Conservation (phyloP, 2,329 filamentous ascomycete genomes). For the Ilyonectria mors-panacis region DNA sequence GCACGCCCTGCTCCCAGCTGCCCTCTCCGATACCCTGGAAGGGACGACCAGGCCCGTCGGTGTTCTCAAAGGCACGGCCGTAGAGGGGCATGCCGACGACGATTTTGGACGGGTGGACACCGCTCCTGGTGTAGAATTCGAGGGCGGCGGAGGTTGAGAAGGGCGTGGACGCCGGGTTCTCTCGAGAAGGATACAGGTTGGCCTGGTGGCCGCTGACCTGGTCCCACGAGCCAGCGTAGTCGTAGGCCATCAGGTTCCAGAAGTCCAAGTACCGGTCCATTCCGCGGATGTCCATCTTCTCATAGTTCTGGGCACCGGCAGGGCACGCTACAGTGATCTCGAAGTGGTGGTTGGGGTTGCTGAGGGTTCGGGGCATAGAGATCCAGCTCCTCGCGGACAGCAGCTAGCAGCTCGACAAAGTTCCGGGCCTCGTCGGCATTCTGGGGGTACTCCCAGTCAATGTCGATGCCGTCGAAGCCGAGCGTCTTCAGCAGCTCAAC, state of each 20-base stretch:
- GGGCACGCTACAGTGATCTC: constrained; percentile 77
- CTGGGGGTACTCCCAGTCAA: constrained; percentile 79
- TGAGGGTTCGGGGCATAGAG: constrained; percentile 64
- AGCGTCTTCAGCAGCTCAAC: constrained; percentile 84
- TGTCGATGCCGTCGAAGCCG: constrained; percentile 81
- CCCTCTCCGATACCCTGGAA: constrained; percentile 84
- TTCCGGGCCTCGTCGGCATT: constrained; percentile 67
- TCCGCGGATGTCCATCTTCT: constrained; percentile 71
- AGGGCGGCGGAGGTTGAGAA: constrained; percentile 83
- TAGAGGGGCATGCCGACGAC: constrained; percentile 95
- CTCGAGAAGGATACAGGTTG: constrained; percentile 76
- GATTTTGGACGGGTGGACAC: constrained; percentile 79
- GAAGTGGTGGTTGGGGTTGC: constrained; percentile 65
- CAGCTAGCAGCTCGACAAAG: constrained; percentile 72
- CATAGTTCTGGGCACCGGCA: constrained; percentile 74
- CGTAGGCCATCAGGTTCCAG: constrained; percentile 91
- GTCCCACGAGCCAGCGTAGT: constrained; percentile 90
- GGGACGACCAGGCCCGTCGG: constrained; percentile 78
- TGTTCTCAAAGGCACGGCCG: constrained; percentile 86
- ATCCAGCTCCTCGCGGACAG: constrained; percentile 71
- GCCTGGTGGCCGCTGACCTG: constrained; percentile 80
- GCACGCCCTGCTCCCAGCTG: constrained; percentile 87
- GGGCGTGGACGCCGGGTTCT: constrained; percentile 77
- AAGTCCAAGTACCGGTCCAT: constrained; percentile 80
- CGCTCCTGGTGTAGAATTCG: constrained; percentile 75